Evolutionary conservation across 169 alveolate species (phyloP), one percentile per base, ranked within the genome.

Genomic region (Plasmodium blacklocki): DNA sequence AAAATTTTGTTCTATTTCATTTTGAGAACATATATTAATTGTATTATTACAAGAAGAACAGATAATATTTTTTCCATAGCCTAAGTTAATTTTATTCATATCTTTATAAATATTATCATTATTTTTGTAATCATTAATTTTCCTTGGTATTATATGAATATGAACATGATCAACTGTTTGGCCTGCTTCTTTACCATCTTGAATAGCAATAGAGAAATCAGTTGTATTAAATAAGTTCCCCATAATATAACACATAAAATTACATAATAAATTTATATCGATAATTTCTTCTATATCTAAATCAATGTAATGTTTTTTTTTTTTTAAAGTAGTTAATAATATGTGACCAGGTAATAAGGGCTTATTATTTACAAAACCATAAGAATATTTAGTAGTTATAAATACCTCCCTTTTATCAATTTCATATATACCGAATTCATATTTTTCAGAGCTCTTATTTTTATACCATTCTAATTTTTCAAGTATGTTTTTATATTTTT

Each of bases 141-240:
- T 70, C 58, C 98, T 86, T 3, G 98, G 98, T 47, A 97, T 93
- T 50, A 97, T 76, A 76, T 97, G 98, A 12, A 96, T 94, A 92
- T 97, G 98, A 15, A 96, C 93, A 76, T 97, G 98, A 0, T 95
- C 95, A n/a, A 97, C 96, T 4, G 98, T 96, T 93, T 96, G 98
- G 0, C 98, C 98, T 2, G 98, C 97, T 19, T 93, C 98, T 68
- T 89, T 92, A 12, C 98, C 98, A 88, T 97, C 98, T 94, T 97
- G 96, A 18, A 93, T 71, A 9, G 76, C 86, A 29, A 73, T 49
- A 26, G 88, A 71, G 49, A 85, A 58, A 18, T 52, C 26, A 7
- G 64, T 59, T 14, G 88, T 66, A 60, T 74, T 74, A 66, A 39
- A 62, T 73, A 87, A 26, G 45, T 29, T 49, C 1, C 88, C 92